These are phyloP conservation scores for Apiospora arundinis DNA, from an alignment of 2,329 filamentous ascomycete genomes.

Conservation along the genomic window DNA sequence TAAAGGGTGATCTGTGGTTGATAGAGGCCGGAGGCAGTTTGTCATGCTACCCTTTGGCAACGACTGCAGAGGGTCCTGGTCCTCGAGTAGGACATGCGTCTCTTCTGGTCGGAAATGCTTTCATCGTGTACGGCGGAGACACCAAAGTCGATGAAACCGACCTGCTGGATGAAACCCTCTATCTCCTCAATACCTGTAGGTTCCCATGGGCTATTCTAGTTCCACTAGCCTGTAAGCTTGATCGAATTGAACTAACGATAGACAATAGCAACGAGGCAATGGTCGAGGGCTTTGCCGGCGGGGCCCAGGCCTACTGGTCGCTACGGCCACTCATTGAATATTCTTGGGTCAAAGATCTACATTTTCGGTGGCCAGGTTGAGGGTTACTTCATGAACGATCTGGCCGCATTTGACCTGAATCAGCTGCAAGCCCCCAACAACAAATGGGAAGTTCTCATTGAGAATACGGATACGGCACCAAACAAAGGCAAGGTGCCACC, in stretches of 20 bases:
- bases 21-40: constrained; percentile 88
- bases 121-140: constrained; percentile 98
- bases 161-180: constrained; percentile 90
- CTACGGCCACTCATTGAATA: constrained; percentile 96
- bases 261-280: constrained; percentile 85
- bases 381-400: constrained; percentile 96
- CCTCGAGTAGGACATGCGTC: constrained; percentile 94
- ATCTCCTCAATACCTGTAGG: constrained; percentile 96
- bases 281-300: constrained; percentile 91
- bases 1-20: constrained; percentile 98
- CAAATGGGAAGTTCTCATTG: constrained; percentile 91
- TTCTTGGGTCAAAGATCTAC: constrained; percentile 94
- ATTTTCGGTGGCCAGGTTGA: constrained; percentile 98
- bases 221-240: not conserved
- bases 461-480: constrained; percentile 70
- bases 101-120: constrained; percentile 94
- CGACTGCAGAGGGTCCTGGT: constrained; percentile 91
- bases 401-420: constrained; percentile 94
- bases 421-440: constrained; percentile 90
- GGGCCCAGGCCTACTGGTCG: constrained; percentile 86
- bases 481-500: constrained; percentile 76
- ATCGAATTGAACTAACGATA: constrained; percentile 14
- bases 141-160: constrained; percentile 96
- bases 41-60: constrained; percentile 89
- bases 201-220: constrained; percentile 28